Base-by-base conservation (phyloP, 768 basidiomycete genomes). In the Terana coerulea region DNA sequence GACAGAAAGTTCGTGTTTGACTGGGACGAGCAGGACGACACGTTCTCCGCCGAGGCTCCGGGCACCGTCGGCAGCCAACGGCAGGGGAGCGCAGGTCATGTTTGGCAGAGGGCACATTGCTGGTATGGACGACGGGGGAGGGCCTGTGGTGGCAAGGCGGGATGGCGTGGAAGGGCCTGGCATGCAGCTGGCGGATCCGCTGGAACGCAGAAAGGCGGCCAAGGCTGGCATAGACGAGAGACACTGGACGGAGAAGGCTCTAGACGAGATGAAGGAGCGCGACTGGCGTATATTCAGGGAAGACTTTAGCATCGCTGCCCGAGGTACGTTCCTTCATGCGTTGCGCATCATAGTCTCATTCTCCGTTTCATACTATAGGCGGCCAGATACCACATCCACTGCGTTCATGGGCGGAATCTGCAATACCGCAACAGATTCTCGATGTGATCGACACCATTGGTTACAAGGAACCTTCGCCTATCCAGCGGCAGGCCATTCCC, bases 221-320 rank as follows among this genome's bases (percentile, higher is more conserved):
- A 89, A 89, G 71, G 73, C 79, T 41, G 90, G 89, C 3, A 74
- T 90, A 48, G 95, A 98, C 65, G 97, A 98, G 66, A 77, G 95
- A 52, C 97, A 99, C 72, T 99, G 97, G 97, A 88, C 91, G 0
- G 95, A 98, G 14, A 99, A 99, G 68, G 80, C 86, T 1, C 72
- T 98, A 35, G 66, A 76, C 3, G 94, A 98, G 70, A 98, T 99
- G 86, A 92, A 88, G 64, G 97, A 98, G 62, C 78, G 97, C 42
- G 97, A 99, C 66, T 99, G 97, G 97, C 83, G 97, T 61, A 99
- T 99, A 66, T 98, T 99, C 74, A 75, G 95, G 55, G 97, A 98
- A 69, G 97, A 99, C 69, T 99, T 95, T 72, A 95, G 87, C 62
- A 99, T 99, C 53, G 84, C 91, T 52, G 87, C 95, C 1, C 72